Evolutionary conservation across 2,329 filamentous ascomycete genomes (phyloP), one percentile per base, ranked within the genome.

Genomic region (Talaromyces funiculosus): DNA sequence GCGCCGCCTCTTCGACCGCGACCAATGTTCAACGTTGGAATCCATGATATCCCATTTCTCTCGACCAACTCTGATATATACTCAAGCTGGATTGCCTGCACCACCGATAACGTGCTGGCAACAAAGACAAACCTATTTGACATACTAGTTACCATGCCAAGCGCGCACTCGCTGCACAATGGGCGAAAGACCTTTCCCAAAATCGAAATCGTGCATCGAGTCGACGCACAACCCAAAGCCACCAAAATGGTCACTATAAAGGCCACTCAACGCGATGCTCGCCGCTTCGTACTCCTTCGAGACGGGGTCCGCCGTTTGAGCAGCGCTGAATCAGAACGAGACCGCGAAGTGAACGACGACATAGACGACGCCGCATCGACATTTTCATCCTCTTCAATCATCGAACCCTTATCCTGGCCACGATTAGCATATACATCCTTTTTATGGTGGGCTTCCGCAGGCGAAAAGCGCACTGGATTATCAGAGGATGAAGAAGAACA

Each of bases 51-150:
- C 54, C 85, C 90, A 4, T 86, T 88, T 60, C 81, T 97, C 4
- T 81, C 89, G 4, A 84, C 88, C 45, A 64, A 70, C 38, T 47
- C 73, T 64, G 69, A 73, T 61, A 55, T 62, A 49, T 67, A 81
- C 77, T 82, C 14, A 14, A 90, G 92, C 40, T 99, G 92, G 92
- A 87, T 96, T 62, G 94, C 93, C 12, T 97, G 92, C 74, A 97
- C 93, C 3, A 97, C 93, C 1, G 94, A 99, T 76, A 93, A 90
- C 69, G 94, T 99, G 61, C 82, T 99, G 14, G 86, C 86, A 51
- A 89, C 90, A 74, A 97, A 97, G 77, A 84, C 87, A 55, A 84
- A 89, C 2, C 83, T 99, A 2, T 97, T 92, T 81, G 94, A 99
- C 71, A 82, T 97, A 67, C 83, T 97, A 40, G 87, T 97, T 62